A percentile compares a stretch with the other conserved stretches of the same genome.
These are phyloP conservation scores for Hypoxylon sp. DNA, from an alignment of 2,329 filamentous ascomycete species.

Conservation along the genomic window DNA sequence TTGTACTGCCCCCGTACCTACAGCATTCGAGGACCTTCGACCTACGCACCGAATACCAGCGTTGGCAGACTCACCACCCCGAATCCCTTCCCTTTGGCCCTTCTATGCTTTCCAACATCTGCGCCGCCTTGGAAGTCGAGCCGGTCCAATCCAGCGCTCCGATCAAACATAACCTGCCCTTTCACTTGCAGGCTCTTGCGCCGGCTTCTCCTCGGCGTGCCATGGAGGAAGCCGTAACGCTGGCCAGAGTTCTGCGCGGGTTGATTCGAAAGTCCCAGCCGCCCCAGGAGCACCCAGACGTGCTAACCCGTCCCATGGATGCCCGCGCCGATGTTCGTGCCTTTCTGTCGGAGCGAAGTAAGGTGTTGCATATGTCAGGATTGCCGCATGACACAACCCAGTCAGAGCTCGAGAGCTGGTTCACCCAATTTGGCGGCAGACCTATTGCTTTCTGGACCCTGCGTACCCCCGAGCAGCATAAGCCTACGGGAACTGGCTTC, in stretches of 20 bases:
- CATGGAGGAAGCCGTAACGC: slow-evolving; percentile 96
- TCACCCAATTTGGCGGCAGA: slow-evolving; percentile 96
- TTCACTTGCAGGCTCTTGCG: slow-evolving; percentile 94
- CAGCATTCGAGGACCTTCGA: slow-evolving; percentile 98
- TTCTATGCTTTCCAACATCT: slow-evolving; percentile 95
- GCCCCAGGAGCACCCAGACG: slow-evolving; percentile 90
- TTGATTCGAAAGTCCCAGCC: slow-evolving; percentile 97
- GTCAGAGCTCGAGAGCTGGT: slow-evolving; percentile 99
- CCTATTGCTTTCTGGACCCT: slow-evolving; percentile 99
- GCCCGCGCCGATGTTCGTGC: slow-evolving; percentile 94
- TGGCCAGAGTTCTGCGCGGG: slow-evolving; percentile 90
- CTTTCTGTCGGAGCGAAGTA: slow-evolving; percentile 95
- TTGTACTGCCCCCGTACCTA: slow-evolving; percentile 93
- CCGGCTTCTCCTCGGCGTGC: slow-evolving; percentile 94
- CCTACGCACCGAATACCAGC: slow-evolving; percentile 94
- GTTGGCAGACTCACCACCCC: slow-evolving; percentile 98
- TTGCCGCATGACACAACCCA: slow-evolving; percentile 98
- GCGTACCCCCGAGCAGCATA: slow-evolving; percentile 96
- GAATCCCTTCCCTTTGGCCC: slow-evolving; percentile 97
- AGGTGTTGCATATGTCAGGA: slow-evolving; percentile 97
- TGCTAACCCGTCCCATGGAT: slow-evolving; percentile 94
- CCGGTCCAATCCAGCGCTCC: slow-evolving; percentile 96
- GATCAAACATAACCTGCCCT: slow-evolving; percentile 98
- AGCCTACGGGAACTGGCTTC: slow-evolving; percentile 98
- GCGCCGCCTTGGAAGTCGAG: slow-evolving; percentile 96